Conservation (phyloP, 495 filamentous ascomycete genomes). For the Xylaria telfairii region DNA sequence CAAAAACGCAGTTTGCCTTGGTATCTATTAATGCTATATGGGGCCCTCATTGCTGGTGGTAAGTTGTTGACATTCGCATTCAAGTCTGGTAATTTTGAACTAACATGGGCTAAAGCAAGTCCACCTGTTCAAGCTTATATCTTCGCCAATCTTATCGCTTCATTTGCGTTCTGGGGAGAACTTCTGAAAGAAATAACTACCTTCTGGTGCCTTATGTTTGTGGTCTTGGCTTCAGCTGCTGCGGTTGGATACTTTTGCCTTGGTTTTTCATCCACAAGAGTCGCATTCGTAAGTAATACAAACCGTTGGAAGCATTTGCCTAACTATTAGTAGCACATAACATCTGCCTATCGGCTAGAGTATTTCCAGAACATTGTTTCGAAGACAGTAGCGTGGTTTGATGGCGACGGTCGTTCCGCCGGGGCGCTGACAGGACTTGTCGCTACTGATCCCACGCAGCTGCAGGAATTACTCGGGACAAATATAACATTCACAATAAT, state of each 20-base stretch:
- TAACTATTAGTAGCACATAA: constrained; percentile 46
- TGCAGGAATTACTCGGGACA: constrained; percentile 67
- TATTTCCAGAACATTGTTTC: constrained; percentile 65
- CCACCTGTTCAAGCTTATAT: constrained; percentile 57
- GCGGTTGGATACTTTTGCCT: constrained; percentile 59
- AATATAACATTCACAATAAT: constrained; percentile 59
- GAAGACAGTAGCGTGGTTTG: constrained; percentile 65
- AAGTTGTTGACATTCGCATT: constrained; percentile 24
- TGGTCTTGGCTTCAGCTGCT: constrained; percentile 60
- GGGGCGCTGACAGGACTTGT: constrained; percentile 59
- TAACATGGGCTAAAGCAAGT: constrained; percentile 40
- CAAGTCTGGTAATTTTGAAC: background rate
- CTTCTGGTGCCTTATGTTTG: constrained; percentile 73
- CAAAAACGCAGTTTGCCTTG: constrained; percentile 54
- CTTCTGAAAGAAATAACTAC: constrained; percentile 49
- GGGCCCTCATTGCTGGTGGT: constrained; percentile 60
- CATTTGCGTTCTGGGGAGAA: constrained; percentile 53
- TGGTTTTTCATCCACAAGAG: constrained; percentile 57
- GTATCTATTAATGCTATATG: constrained; percentile 53
- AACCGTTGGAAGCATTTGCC: background rate
- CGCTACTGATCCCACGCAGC: constrained; percentile 63
- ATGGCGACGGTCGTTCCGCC: constrained; percentile 54
- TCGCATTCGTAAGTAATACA: constrained; percentile 54
- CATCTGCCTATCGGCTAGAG: constrained; percentile 60
- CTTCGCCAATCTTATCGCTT: constrained; percentile 55